A percentile compares a stretch with the other conserved stretches of the same genome.
Evolutionary conservation across 352 stramenopile genomes (phyloP).

Genomic region (Pilasporangium apinafurcum): DNA sequence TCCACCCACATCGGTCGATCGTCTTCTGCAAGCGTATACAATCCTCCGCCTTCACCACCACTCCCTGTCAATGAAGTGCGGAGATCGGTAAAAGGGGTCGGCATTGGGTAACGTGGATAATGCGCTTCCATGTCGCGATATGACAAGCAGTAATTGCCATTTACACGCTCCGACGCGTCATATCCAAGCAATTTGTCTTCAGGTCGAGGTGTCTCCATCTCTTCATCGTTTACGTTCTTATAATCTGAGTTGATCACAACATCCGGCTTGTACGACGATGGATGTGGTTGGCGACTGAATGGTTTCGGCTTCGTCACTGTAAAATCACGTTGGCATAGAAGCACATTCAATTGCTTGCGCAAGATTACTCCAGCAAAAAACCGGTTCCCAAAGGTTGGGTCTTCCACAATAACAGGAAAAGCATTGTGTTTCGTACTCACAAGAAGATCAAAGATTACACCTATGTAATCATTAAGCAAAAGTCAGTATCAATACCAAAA

Average conservation of each 20-base stretch:
- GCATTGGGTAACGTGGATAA: constrained; percentile 79
- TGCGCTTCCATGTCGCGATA: constrained; percentile 79
- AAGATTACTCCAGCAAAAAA: constrained; percentile 82
- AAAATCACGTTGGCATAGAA: constrained; percentile 68
- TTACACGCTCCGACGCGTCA: no score
- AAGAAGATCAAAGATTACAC: constrained; percentile 93
- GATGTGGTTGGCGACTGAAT: constrained; percentile 64
- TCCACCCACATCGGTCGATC: constrained; percentile 93
- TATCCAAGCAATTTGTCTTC: constrained; percentile 39
- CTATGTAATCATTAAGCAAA: constrained; percentile 5
- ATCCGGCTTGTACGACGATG: constrained; percentile 26
- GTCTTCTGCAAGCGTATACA: constrained; percentile 58
- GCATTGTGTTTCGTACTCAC: constrained; percentile 81
- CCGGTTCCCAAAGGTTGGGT: constrained; percentile 72
- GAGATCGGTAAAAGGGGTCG: constrained; percentile 23
- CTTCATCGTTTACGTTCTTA: no score
- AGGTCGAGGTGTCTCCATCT: constrained; percentile 25
- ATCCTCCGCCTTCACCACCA: constrained; percentile 9
- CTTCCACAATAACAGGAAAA: constrained; percentile 84
- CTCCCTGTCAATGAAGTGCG: constrained; percentile 11
- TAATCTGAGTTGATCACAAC: constrained; percentile 7
- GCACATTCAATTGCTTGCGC: constrained; percentile 74
- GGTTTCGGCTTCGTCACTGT: constrained; percentile 58
- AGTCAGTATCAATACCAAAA: not conserved
- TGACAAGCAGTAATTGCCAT: constrained; percentile 50